Percentiles rank a stretch among this genome's conserved stretches.
phyloP scores from a whole-genome alignment of 306 rosid species.

The Mimosa bimucronata region DNA sequence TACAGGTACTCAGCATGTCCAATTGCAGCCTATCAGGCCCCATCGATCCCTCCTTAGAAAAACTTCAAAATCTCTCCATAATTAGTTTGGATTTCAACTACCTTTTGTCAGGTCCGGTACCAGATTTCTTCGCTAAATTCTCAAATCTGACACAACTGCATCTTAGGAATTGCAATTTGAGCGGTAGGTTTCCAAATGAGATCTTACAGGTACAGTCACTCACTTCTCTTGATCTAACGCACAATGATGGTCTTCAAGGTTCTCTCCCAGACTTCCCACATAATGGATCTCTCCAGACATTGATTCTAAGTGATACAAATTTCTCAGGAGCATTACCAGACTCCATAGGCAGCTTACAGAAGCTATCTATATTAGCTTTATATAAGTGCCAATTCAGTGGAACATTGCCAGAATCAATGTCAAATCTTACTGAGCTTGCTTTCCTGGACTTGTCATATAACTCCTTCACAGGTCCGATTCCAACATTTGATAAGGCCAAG shows the following conservation, averaged over 20 bases:
- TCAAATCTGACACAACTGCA: not conserved
- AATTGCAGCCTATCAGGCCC: slow-evolving; percentile 25
- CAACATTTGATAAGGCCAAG: slow-evolving; percentile 35
- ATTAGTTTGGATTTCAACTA: not conserved
- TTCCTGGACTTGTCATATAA: slow-evolving; percentile 42
- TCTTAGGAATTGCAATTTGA: not conserved
- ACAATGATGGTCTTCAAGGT: not conserved
- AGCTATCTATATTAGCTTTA: not conserved
- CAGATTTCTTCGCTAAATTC: not conserved
- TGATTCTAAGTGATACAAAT: not conserved
- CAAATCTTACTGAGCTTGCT: slow-evolving; percentile 39
- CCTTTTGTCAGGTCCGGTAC: slow-evolving; percentile 13
- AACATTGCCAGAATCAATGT: not conserved
- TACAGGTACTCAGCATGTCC: slow-evolving; percentile 28
- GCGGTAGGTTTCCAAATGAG: slow-evolving; percentile 16
- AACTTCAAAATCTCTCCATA: not conserved
- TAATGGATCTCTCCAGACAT: not conserved
- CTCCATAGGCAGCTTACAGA: not conserved
- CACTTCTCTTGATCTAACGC: not conserved
- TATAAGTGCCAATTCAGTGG: not conserved
- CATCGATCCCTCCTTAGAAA: not conserved
- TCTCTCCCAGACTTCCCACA: slow-evolving; percentile 10
- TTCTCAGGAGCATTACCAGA: too few relatives aligned
- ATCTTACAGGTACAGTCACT: slow-evolving; percentile 19
- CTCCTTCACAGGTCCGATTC: slow-evolving; percentile 43